Evolutionary conservation across 1,284 basidiomycete genomes (phyloP).

Genomic region (Ceratobasidium sp.): DNA sequence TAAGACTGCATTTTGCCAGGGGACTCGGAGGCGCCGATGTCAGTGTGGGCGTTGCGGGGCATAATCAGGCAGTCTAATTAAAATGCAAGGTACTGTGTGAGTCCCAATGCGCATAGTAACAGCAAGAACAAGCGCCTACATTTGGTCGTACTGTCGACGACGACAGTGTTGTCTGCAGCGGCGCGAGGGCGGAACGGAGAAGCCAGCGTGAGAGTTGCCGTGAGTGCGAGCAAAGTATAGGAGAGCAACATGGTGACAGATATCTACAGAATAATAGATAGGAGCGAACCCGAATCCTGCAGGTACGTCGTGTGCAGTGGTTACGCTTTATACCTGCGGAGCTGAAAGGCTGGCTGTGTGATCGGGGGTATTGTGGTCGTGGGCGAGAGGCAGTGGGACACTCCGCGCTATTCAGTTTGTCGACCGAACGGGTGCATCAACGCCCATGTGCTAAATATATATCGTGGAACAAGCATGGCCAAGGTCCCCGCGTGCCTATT

Average conservation of each 20-base stretch:
- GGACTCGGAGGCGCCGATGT: conserved; percentile 48
- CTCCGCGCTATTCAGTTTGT: background rate
- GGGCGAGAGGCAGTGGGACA: conserved; percentile 9
- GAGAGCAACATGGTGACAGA: conserved; percentile 17
- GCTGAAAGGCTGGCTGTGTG: conserved; percentile 8
- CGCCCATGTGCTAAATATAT: conserved; percentile 7
- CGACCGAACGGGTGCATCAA: background rate
- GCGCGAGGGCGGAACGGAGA: conserved; percentile 30
- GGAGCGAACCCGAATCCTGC: background rate
- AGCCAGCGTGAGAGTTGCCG: background rate
- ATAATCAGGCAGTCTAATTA: conserved; percentile 34
- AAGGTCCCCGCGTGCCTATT: background rate
- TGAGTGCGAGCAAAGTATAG: background rate
- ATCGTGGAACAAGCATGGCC: conserved; percentile 6
- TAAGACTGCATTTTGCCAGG: conserved; percentile 47
- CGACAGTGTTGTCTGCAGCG: conserved; percentile 27
- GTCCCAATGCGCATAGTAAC: background rate
- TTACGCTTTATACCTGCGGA: conserved; percentile 3
- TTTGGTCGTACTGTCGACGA: background rate
- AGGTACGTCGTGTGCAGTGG: background rate
- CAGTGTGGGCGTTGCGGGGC: conserved; percentile 45
- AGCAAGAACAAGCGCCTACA: background rate
- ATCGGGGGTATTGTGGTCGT: background rate
- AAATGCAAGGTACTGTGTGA: background rate
- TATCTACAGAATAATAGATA: background rate